phyloP scores from a whole-genome alignment of 768 basidiomycete species.

The Pholiota molesta region DNA sequence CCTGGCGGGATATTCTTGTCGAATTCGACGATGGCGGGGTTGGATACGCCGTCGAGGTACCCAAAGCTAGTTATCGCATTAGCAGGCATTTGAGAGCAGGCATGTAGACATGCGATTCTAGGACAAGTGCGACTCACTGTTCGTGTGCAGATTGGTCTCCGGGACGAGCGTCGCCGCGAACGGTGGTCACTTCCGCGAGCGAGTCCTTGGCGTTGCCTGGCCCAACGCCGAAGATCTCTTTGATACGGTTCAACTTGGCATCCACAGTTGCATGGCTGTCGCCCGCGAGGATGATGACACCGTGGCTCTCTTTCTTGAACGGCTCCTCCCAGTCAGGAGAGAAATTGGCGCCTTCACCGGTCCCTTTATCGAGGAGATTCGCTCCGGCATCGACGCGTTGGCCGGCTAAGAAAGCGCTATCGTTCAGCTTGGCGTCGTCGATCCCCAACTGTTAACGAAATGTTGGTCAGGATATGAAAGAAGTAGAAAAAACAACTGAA shows the following conservation, averaged over 20 bases:
- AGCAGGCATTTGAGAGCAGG: no score
- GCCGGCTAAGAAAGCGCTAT: not conserved
- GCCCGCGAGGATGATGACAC: conserved; percentile 52
- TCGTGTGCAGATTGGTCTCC: conserved; percentile 47
- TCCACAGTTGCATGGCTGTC: conserved; percentile 41
- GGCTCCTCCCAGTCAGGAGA: conserved; percentile 49
- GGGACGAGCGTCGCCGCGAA: conserved; percentile 47
- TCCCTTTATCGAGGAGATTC: conserved; percentile 38
- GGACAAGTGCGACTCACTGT: conserved; percentile 34
- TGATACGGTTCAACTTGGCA: conserved; percentile 35
- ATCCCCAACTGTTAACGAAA: conserved; percentile 36
- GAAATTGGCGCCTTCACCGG: not conserved
- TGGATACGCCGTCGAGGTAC: conserved; percentile 54
- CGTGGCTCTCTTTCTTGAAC: conserved; percentile 51
- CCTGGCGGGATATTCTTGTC: conserved; percentile 37
- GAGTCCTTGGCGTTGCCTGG: conserved; percentile 28
- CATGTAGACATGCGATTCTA: not conserved
- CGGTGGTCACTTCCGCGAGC: conserved; percentile 39
- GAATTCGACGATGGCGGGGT: conserved; percentile 48
- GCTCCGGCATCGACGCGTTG: conserved; percentile 23
- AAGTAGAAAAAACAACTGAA: not conserved
- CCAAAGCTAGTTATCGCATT: conserved; percentile 41
- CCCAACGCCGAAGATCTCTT: conserved; percentile 36
- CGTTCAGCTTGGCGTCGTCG: conserved; percentile 38
- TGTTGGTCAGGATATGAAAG: conserved; percentile 3